Evolutionary conservation across 306 rosid species (phyloP).

Genomic region (Urtica urens): DNA sequence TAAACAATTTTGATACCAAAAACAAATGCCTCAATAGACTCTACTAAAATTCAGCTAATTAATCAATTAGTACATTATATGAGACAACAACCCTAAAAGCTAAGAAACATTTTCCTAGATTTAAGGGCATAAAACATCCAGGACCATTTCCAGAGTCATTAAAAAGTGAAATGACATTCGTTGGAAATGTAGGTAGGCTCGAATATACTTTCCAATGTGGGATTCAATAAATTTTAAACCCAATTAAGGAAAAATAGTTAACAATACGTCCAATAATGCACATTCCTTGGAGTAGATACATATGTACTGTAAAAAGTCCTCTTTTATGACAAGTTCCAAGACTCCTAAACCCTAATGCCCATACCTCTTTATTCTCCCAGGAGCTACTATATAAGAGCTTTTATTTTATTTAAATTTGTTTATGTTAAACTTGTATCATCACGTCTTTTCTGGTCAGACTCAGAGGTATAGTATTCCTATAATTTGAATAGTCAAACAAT

Average conservation of each 20-base stretch:
- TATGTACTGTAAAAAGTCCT: neutral
- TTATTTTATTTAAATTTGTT: no score
- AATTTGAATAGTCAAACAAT: no score
- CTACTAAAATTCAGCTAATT: no score
- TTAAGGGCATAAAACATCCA: neutral
- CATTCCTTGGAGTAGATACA: neutral
- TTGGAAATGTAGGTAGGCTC: neutral
- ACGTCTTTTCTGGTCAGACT: no score
- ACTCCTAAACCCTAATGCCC: neutral
- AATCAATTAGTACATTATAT: no score
- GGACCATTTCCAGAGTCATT: neutral
- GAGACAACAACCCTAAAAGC: neutral
- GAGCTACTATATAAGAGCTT: no score
- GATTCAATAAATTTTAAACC: neutral
- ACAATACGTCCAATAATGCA: no score
- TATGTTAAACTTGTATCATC: no score
- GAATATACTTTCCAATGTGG: constrained; percentile 1
- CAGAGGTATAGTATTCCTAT: no score
- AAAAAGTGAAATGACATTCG: neutral
- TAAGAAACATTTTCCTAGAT: neutral
- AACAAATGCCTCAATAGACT: neutral
- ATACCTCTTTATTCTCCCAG: neutral
- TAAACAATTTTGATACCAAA: neutral
- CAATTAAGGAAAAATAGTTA: neutral
- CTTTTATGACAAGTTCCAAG: constrained; percentile 6